Conservation (phyloP, 345 rosid species). For the sweet orange (Citrus sinensis) region DNA sequence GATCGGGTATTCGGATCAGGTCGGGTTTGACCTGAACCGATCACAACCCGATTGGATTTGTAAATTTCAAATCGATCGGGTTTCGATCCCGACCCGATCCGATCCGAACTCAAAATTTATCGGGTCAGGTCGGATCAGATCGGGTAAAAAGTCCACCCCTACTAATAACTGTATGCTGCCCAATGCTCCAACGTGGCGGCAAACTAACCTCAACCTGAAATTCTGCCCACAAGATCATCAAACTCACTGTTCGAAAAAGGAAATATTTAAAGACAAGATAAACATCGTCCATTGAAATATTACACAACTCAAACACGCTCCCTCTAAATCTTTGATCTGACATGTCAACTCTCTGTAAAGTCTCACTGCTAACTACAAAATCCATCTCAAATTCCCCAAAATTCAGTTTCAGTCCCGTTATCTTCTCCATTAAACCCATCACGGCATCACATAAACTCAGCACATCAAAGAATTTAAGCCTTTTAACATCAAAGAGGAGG, state of each 20-base stretch:
- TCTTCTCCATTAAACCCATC: constrained; percentile 6
- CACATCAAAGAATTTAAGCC: constrained; percentile 12
- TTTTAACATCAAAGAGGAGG: constrained; percentile 18
- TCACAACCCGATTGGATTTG: too few species aligned
- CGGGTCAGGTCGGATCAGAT: too few species aligned
- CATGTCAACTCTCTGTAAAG: constrained; percentile 38
- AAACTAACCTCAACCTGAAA: neutral
- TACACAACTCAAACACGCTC: neutral
- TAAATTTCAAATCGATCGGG: too few species aligned
- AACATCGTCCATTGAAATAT: neutral
- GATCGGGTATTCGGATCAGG: too few species aligned
- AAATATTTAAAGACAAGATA: neutral
- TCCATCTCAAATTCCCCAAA: constrained; percentile 13
- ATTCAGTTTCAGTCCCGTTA: constrained; percentile 8
- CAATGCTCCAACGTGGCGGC: neutral
- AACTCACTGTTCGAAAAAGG: neutral
- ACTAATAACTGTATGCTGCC: neutral
- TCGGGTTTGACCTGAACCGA: too few species aligned
- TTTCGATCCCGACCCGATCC: too few species aligned
- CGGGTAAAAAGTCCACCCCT: too few species aligned
- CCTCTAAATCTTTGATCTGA: neutral
- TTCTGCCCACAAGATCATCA: neutral
- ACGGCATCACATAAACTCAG: neutral
- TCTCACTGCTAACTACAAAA: constrained; percentile 5
- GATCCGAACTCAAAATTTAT: too few species aligned